Evolutionary conservation across 2,329 filamentous ascomycete species (phyloP).

Genomic region (Alternaria postmessia): DNA sequence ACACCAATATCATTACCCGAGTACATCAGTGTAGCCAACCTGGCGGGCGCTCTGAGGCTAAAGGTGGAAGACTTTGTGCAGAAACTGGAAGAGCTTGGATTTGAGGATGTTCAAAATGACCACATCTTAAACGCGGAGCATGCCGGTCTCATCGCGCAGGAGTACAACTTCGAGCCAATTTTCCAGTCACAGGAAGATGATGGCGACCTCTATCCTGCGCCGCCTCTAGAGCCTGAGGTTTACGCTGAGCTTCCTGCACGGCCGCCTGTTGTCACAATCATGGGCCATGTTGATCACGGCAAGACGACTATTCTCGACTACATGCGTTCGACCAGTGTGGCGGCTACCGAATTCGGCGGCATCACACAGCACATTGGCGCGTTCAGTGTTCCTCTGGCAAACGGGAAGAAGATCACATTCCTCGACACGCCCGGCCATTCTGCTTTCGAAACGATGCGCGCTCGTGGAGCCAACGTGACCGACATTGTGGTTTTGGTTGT

Average conservation of each 20-base stretch:
- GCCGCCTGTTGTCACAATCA: constrained; percentile 96
- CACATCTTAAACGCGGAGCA: constrained; percentile 91
- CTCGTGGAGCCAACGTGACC: constrained; percentile 92
- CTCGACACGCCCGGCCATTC: constrained; percentile 96
- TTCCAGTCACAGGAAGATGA: constrained; percentile 69
- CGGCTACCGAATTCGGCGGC: constrained; percentile 89
- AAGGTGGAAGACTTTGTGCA: constrained; percentile 73
- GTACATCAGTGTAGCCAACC: constrained; percentile 85
- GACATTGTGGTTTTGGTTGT: constrained; percentile 97
- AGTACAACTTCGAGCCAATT: constrained; percentile 90
- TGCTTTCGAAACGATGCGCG: constrained; percentile 94
- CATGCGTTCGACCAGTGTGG: constrained; percentile 90
- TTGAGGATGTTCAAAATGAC: constrained; percentile 82
- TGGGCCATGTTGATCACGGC: constrained; percentile 98
- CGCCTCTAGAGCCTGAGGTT: constrained; percentile 64
- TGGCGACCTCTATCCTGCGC: constrained; percentile 74
- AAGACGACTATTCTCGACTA: constrained; percentile 97
- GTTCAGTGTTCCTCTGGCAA: constrained; percentile 85
- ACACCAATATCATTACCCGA: constrained; percentile 78
- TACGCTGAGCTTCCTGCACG: constrained; percentile 71
- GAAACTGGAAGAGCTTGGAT: constrained; percentile 87
- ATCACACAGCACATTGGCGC: constrained; percentile 99
- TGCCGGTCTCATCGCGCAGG: constrained; percentile 86
- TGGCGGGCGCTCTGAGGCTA: constrained; percentile 78
- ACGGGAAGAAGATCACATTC: constrained; percentile 92